Base-by-base conservation (phyloP, 1,284 basidiomycete species). In the Ustilago nuda region DNA sequence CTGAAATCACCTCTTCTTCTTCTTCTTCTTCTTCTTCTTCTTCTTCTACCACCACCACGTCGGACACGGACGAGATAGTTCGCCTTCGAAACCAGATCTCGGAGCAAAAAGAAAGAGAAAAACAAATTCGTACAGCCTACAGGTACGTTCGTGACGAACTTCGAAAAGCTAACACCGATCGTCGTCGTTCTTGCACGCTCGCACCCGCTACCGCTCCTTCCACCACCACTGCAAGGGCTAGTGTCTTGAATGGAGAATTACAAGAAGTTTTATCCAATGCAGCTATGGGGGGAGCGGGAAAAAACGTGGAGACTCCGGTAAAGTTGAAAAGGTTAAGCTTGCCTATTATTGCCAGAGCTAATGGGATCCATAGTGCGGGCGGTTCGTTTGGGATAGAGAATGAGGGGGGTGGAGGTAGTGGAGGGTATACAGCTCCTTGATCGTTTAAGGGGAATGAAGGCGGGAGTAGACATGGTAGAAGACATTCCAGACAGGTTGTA, bases 61-160 rank as follows among this genome's bases (percentile, higher is more conserved):
- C 39, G 4, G 5, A 45, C 6, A 36, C 39, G 8, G 50, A 46
- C 4, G 71, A 81, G 50, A 4, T 81, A 30, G 36, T 48, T 4
- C 52, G 39, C 2, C 67, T 82, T 8, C 61, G 66, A 4, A 45
- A 54, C 6, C 68, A 79, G 45, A 56, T 82, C 23, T 4, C 41
- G 7, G 76, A 81, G 19, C 79, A 82, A 39, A 64, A 74, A 27
- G 37, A 69, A 3, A 48, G 81, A 8, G 81, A 83, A 48, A 62
- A 66, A 32, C 78, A 79, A 55, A 83, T 83, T 59, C 67, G 79
- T 9, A 72, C 57, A 13, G 81, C 81, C 0, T 83, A 83, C 72
- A 60, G 74, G 50, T 68, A 69, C 39, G 46, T 81, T 8, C 80
- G 80, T 19, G 80, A 82, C 39, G 80, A 83, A 53, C 61, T 82